phyloP scores from a whole-genome alignment of 2,329 filamentous ascomycete genomes.

The Emmonsiellopsis sp. region DNA sequence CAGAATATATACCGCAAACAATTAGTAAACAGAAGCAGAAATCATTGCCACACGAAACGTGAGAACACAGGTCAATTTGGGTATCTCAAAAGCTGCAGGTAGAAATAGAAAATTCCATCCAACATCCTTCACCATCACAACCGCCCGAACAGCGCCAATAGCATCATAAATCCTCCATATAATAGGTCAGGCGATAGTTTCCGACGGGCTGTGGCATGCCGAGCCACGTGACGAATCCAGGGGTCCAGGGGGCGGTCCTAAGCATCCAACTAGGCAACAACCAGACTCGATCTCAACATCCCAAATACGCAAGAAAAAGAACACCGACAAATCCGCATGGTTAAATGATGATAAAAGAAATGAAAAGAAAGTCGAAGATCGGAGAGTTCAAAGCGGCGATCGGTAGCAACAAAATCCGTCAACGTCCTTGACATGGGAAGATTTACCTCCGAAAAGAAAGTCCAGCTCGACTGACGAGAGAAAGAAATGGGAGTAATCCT shows the following conservation, averaged over 20 bases:
- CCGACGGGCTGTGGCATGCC: too few species aligned
- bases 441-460: not conserved
- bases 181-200: too few species aligned
- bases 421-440: too few species aligned
- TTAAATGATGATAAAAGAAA: not conserved
- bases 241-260: too few species aligned
- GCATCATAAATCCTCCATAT: not conserved
- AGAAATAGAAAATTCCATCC: not conserved
- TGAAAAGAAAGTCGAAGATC: not conserved
- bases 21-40: too few species aligned
- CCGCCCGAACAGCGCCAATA: not conserved
- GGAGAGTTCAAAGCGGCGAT: not conserved
- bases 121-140: not conserved
- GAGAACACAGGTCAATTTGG: not conserved
- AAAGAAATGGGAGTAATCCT: not conserved
- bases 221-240: too few species aligned
- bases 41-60: too few species aligned
- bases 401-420: too few species aligned
- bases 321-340: not conserved
- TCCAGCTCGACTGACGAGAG: not conserved
- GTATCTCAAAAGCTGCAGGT: not conserved
- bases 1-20: too few species aligned
- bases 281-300: too few species aligned
- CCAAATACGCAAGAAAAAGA: not conserved
- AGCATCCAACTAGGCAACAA: too few species aligned